A percentile compares a stretch with the other conserved stretches of the same genome.
These are phyloP conservation scores for Phytopythium sindhum DNA, from an alignment of 352 stramenopile species.

Conservation along the genomic window DNA sequence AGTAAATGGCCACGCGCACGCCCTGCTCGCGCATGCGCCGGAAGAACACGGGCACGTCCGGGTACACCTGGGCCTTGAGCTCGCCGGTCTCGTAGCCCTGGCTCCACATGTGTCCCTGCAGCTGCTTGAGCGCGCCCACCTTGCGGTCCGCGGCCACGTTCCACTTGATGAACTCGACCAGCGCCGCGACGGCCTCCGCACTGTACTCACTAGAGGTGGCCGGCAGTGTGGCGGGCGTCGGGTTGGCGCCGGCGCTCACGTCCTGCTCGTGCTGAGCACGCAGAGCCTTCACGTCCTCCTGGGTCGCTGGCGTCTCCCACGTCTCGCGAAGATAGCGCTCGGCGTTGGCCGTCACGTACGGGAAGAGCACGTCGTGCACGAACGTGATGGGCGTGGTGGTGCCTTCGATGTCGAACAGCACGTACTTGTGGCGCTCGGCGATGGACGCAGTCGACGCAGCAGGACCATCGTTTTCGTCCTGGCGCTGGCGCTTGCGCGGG, in stretches of 20 bases:
- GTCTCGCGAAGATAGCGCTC: slow-evolving; percentile 49
- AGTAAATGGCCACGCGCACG: slow-evolving; percentile 92
- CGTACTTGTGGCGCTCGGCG: slow-evolving; percentile 84
- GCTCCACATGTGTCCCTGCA: slow-evolving; percentile 91
- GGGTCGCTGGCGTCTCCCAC: slow-evolving; percentile 49
- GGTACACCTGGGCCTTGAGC: slow-evolving; percentile 89
- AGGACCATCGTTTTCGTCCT: slow-evolving; percentile 13
- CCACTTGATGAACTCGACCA: slow-evolving; percentile 63
- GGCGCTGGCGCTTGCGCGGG: slow-evolving; percentile 40
- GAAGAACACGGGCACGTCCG: slow-evolving; percentile 87
- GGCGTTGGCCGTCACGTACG: slow-evolving; percentile 78
- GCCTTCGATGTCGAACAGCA: slow-evolving; percentile 96
- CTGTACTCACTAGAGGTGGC: slow-evolving; percentile 10
- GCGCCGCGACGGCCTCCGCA: slow-evolving; percentile 25
- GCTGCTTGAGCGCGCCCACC: slow-evolving; percentile 81
- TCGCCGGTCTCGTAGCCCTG: slow-evolving; percentile 82
- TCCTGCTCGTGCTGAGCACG: slow-evolving; percentile 44
- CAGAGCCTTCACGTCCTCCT: slow-evolving; percentile 45
- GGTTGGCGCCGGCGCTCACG: not conserved
- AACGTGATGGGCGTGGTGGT: slow-evolving; percentile 96
- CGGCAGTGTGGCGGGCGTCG: slow-evolving; percentile 26
- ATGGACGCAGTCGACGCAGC: slow-evolving; percentile 23
- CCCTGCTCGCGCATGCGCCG: slow-evolving; percentile 65
- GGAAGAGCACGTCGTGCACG: slow-evolving; percentile 94
- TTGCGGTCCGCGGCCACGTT: slow-evolving; percentile 82